phyloP scores from a whole-genome alignment of 2,329 filamentous ascomycete genomes.

The Botryotinia convoluta region DNA sequence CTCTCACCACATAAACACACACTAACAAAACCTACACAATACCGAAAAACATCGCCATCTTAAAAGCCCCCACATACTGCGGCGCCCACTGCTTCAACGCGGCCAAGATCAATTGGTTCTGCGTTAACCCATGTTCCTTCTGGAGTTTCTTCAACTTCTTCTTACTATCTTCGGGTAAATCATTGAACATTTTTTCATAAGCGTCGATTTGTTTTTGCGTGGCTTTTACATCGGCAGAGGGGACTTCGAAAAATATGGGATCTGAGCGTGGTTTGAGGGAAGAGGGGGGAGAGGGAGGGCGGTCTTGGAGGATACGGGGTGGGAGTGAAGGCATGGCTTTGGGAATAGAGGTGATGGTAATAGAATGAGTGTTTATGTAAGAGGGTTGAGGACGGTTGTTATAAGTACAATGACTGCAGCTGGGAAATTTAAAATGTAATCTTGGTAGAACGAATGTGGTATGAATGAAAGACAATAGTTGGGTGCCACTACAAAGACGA shows the following conservation, averaged over 20 bases:
- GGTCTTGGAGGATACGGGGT: not conserved
- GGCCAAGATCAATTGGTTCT: not conserved
- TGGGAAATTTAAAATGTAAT: not conserved
- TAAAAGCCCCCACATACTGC: not conserved
- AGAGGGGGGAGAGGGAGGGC: not conserved
- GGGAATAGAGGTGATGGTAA: not conserved
- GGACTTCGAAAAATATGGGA: not conserved
- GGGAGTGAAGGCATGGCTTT: not conserved
- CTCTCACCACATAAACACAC: not conserved
- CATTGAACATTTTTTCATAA: not conserved
- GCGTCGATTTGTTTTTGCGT: not conserved
- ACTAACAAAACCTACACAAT: not conserved
- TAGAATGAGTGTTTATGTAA: not conserved
- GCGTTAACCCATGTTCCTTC: not conserved
- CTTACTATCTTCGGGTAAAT: not conserved
- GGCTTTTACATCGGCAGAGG: not conserved
- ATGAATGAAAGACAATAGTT: not conserved
- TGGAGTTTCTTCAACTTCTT: not conserved
- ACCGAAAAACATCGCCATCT: constrained; percentile 1
- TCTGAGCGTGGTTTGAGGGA: not conserved
- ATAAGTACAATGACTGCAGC: too few relatives aligned
- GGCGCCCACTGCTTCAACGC: not conserved
- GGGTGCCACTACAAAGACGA: not conserved
- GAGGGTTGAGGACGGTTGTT: not conserved
- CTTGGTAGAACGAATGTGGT: not conserved